phyloP scores from a whole-genome alignment of 352 stramenopile genomes.

The Peronospora destructor region DNA sequence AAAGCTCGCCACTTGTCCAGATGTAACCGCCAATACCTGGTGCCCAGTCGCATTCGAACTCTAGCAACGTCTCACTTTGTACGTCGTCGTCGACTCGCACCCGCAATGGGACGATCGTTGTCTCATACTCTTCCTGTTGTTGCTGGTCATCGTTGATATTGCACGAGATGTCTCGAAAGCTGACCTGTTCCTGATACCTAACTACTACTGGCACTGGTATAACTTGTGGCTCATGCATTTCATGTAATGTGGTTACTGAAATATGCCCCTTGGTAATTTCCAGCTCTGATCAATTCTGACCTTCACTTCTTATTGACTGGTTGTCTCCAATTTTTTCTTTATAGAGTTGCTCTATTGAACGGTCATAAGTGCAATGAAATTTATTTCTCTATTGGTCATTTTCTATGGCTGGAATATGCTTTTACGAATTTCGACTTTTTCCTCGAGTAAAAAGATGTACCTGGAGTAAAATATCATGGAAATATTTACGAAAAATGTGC shows the following conservation, averaged over 20 bases:
- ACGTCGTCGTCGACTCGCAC: slow-evolving; percentile 35
- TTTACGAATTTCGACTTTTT: no score
- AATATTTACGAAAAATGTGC: no score
- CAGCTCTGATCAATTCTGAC: slow-evolving; percentile 1
- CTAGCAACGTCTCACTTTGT: slow-evolving; percentile 27
- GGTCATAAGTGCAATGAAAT: no score
- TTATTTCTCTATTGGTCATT: no score
- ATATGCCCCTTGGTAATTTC: background rate
- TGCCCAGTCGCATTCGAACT: slow-evolving; percentile 76
- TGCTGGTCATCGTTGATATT: slow-evolving; percentile 8
- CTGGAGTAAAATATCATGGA: no score
- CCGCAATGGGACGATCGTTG: slow-evolving; percentile 37
- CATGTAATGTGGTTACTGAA: background rate
- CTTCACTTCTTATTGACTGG: background rate
- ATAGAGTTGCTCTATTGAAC: background rate
- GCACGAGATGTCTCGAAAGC: background rate
- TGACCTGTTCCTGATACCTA: slow-evolving; percentile 8
- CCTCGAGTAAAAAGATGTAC: no score
- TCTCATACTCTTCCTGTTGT: slow-evolving; percentile 10
- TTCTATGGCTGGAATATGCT: background rate
- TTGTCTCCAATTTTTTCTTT: background rate
- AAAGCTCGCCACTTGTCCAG: slow-evolving; percentile 75
- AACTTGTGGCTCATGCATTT: background rate
- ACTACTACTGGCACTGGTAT: background rate
- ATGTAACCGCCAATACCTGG: slow-evolving; percentile 77